A percentile compares a stretch with the other conserved stretches of the same genome.
These are phyloP conservation scores for Multifurca ochricompacta DNA, from an alignment of 768 basidiomycete genomes.

Conservation along the genomic window DNA sequence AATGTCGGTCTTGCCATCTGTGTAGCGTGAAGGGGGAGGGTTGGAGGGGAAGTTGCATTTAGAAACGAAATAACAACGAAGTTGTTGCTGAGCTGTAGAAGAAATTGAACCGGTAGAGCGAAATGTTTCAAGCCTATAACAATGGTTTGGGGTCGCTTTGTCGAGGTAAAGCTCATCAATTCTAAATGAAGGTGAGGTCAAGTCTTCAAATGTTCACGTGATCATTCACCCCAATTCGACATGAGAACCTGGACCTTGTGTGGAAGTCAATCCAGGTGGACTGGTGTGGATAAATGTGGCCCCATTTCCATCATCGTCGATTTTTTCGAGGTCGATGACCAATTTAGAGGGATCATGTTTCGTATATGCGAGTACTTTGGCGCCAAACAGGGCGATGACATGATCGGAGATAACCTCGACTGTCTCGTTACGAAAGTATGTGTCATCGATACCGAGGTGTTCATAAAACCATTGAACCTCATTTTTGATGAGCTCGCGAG, in stretches of 20 bases:
- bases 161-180: slow-evolving; percentile 91
- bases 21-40: slow-evolving; percentile 33
- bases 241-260: slow-evolving; percentile 82
- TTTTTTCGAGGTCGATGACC: slow-evolving; percentile 92
- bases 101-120: slow-evolving; percentile 85
- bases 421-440: slow-evolving; percentile 80
- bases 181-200: slow-evolving; percentile 31
- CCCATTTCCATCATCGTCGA: slow-evolving; percentile 71
- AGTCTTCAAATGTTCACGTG: slow-evolving; percentile 1
- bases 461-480: slow-evolving; percentile 98
- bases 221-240: slow-evolving; percentile 66
- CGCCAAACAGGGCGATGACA: slow-evolving; percentile 90
- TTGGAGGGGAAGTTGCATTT: slow-evolving; percentile 76
- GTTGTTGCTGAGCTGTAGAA: slow-evolving; percentile 78
- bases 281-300: slow-evolving; percentile 94
- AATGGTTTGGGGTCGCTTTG: slow-evolving; percentile 62
- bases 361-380: slow-evolving; percentile 89
- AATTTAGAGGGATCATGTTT: slow-evolving; percentile 87
- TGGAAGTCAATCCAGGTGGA: slow-evolving; percentile 71
- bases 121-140: slow-evolving; percentile 94
- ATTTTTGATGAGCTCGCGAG: slow-evolving; percentile 72
- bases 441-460: slow-evolving; percentile 83
- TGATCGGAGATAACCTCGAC: slow-evolving; percentile 73
- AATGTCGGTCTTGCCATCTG: slow-evolving; percentile 72
- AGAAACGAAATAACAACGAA: slow-evolving; percentile 96